phyloP scores from a whole-genome alignment of 805 yeast genomes.

The Myxozyma vanderwaltii region DNA sequence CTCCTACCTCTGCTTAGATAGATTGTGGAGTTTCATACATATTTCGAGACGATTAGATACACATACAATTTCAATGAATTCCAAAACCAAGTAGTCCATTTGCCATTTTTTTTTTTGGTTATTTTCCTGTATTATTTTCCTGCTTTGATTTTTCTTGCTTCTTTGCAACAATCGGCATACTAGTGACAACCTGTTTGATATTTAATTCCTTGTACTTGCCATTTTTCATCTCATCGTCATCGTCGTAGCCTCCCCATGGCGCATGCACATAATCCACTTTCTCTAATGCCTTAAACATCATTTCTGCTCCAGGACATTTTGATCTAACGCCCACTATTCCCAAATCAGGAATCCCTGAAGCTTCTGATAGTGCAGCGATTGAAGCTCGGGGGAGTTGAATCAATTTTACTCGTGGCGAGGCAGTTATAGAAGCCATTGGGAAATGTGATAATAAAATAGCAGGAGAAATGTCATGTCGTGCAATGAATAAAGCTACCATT shows the following conservation, averaged over 20 bases:
- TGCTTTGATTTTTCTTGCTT: background rate
- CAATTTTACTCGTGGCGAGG: slow-evolving; percentile 21
- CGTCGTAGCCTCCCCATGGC: slow-evolving; percentile 15
- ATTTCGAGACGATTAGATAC: background rate
- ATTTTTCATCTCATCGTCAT: background rate
- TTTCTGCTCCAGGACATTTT: slow-evolving; percentile 3
- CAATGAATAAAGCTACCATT: slow-evolving; percentile 31
- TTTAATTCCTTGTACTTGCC: slow-evolving; percentile 6
- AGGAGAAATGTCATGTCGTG: slow-evolving; percentile 34
- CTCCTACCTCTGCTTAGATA: slow-evolving; percentile 22
- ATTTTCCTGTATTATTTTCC: background rate
- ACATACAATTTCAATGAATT: background rate
- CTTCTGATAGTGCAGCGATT: slow-evolving; percentile 4
- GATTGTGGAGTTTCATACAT: background rate
- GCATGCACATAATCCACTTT: slow-evolving; percentile 6
- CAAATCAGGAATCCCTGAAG: slow-evolving; percentile 19
- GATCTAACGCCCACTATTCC: slow-evolving; percentile 25
- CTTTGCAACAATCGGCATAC: slow-evolving; percentile 13
- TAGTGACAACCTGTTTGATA: slow-evolving; percentile 22
- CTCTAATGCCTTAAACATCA: slow-evolving; percentile 12
- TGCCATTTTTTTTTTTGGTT: background rate
- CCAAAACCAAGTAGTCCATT: too few species aligned
- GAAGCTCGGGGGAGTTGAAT: slow-evolving; percentile 27
- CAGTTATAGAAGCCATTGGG: slow-evolving; percentile 29
- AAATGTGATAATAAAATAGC: slow-evolving; percentile 33